phyloP scores from a whole-genome alignment of 768 basidiomycete genomes.

The Tubosaeta sp. region DNA sequence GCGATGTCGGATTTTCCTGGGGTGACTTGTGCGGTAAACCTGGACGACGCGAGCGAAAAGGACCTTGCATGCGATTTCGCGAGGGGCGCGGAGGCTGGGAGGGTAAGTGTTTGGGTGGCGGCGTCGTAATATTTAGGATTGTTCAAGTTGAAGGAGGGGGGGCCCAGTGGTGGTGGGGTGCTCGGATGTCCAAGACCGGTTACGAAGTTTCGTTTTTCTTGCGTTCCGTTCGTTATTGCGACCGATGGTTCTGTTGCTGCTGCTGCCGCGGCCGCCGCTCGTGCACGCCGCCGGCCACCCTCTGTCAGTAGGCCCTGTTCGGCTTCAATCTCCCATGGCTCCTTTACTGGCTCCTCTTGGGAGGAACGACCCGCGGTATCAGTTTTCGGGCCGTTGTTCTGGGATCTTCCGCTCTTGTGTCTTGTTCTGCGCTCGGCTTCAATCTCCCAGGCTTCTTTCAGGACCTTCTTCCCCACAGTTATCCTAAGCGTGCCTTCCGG shows the following conservation, averaged over 20 bases:
- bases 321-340: slow-evolving; percentile 77
- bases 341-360: slow-evolving; percentile 44
- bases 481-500: slow-evolving; percentile 50
- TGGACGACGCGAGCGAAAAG: slow-evolving; percentile 48
- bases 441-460: slow-evolving; percentile 78
- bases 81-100: slow-evolving; percentile 59
- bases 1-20: slow-evolving; percentile 39
- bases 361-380: background rate
- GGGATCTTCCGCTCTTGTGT: slow-evolving; percentile 34
- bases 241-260: slow-evolving; percentile 38
- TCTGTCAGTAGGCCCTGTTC: slow-evolving; percentile 73
- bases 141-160: slow-evolving; percentile 33
- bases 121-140: slow-evolving; percentile 60
- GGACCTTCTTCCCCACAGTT: slow-evolving; percentile 63
- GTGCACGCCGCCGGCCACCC: slow-evolving; percentile 62
- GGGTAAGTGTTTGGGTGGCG: slow-evolving; percentile 52
- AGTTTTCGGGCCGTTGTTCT: slow-evolving; percentile 12
- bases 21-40: slow-evolving; percentile 2
- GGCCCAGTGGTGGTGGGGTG: slow-evolving; percentile 20
- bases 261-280: slow-evolving; percentile 37
- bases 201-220: slow-evolving; percentile 14
- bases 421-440: slow-evolving; percentile 58
- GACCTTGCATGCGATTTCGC: slow-evolving; percentile 52
- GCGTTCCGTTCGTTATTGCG: slow-evolving; percentile 6
- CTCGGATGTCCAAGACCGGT: slow-evolving; percentile 25